A percentile compares a stretch with the other conserved stretches of the same genome.
Conservation (phyloP, 305 asterid species). For the Plantago rigida region DNA sequence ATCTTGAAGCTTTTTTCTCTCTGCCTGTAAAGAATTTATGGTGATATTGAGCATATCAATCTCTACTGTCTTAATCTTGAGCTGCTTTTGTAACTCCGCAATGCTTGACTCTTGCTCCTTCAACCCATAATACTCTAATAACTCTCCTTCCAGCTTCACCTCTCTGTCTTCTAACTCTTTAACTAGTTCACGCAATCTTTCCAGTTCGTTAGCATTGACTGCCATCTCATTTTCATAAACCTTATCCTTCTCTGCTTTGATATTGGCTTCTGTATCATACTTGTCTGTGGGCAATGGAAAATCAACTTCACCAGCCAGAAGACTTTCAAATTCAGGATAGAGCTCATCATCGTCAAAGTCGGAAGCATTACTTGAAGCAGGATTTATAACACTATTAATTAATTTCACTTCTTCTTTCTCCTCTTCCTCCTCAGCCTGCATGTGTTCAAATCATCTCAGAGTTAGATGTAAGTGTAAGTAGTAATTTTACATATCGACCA, state of each 20-base stretch:
- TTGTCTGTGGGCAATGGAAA: conserved; percentile 56
- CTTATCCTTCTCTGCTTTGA: conserved; percentile 50
- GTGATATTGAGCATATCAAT: conserved; percentile 82
- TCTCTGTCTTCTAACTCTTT: conserved; percentile 81
- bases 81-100: conserved; percentile 70
- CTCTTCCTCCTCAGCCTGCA: conserved; percentile 61
- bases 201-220: conserved; percentile 63
- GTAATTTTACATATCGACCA: background rate
- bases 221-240: conserved; percentile 66
- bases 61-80: conserved; percentile 73
- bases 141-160: conserved; percentile 88
- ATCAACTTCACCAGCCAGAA: conserved; percentile 73
- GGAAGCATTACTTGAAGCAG: conserved; percentile 35
- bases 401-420: conserved; percentile 88
- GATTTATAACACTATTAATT: conserved; percentile 57
- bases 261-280: conserved; percentile 33
- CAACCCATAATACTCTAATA: conserved; percentile 75
- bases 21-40: conserved; percentile 66
- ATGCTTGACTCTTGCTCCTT: conserved; percentile 81
- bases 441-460: conserved; percentile 12
- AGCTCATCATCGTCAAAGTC: conserved; percentile 68
- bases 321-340: conserved; percentile 65
- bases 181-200: conserved; percentile 56
- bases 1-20: conserved; percentile 85
- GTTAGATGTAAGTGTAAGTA: conserved; percentile 1